Percentiles rank a stretch among this genome's conserved stretches.
phyloP scores from a whole-genome alignment of 2,329 filamentous ascomycete genomes.

The Aurifilum marmelostoma region DNA sequence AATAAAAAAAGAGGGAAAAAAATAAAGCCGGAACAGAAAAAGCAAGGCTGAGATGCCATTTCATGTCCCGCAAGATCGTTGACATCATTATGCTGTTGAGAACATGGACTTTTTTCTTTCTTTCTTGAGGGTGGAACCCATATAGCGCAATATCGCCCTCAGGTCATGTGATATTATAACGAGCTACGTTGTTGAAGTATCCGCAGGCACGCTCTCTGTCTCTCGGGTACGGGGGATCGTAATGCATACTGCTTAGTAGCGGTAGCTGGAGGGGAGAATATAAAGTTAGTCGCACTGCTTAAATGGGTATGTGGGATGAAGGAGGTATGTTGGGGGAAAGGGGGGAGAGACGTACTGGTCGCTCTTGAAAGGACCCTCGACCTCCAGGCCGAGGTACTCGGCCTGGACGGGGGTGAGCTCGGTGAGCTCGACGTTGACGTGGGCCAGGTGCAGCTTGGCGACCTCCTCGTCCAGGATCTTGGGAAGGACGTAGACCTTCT shows the following conservation, averaged over 20 bases:
- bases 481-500: constrained; percentile 94
- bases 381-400: constrained; percentile 87
- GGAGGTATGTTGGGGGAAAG: neutral
- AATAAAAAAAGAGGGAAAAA: constrained; percentile 6
- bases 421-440: constrained; percentile 94
- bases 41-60: constrained; percentile 17
- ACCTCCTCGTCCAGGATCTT: constrained; percentile 99
- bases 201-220: constrained; percentile 13
- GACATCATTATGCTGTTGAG: constrained; percentile 36
- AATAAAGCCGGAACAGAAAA: constrained; percentile 10
- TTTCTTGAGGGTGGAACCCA: constrained; percentile 1
- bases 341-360: constrained; percentile 69
- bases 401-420: constrained; percentile 84
- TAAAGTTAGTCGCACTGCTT: constrained; percentile 35
- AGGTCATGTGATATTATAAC: constrained; percentile 16
- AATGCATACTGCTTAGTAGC: constrained; percentile 60
- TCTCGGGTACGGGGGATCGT: constrained; percentile 29
- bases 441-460: constrained; percentile 86
- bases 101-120: constrained; percentile 33
- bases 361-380: constrained; percentile 93
- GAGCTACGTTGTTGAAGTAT: constrained; percentile 28
- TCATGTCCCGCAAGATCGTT: constrained; percentile 18
- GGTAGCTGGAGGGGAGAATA: constrained; percentile 52
- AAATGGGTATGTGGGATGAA: neutral
- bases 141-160: constrained; percentile 16